Evolutionary conservation across 1,139 yeast genomes (phyloP).

Genomic region (Suhomyces taliae): DNA sequence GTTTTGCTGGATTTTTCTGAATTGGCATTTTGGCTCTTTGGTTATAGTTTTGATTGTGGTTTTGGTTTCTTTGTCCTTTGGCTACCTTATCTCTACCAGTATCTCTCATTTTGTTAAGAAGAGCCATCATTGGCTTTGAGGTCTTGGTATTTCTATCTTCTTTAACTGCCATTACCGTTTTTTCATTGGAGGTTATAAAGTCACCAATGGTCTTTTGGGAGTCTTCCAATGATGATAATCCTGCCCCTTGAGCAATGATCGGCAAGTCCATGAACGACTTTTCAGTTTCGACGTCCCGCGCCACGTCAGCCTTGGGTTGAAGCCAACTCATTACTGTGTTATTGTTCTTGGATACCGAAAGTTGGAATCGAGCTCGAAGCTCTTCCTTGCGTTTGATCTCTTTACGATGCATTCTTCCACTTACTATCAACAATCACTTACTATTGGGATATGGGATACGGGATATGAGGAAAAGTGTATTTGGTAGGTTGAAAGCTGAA

Average conservation of each 20-base stretch:
- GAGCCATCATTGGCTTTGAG: constrained; percentile 43
- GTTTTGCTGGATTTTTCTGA: too few relatives aligned
- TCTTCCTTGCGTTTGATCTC: constrained; percentile 51
- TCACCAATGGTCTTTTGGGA: constrained; percentile 27
- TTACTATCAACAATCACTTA: too few relatives aligned
- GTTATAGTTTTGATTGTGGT: constrained; percentile 1
- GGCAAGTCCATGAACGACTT: constrained; percentile 40
- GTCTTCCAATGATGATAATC: constrained; percentile 26
- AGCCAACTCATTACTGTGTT: constrained; percentile 46
- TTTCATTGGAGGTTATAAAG: constrained; percentile 22
- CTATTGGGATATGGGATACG: too few relatives aligned
- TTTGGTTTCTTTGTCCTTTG: constrained; percentile 1
- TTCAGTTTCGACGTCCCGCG: constrained; percentile 7
- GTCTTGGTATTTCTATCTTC: constrained; percentile 8
- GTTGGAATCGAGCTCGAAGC: constrained; percentile 49
- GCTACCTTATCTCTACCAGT: constrained; percentile 20
- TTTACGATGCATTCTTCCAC: constrained; percentile 23
- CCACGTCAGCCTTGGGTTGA: constrained; percentile 15
- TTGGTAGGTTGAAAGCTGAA: too few relatives aligned
- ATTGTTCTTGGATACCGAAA: constrained; percentile 40
- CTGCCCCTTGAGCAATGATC: constrained; percentile 47
- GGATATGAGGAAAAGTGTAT: too few relatives aligned
- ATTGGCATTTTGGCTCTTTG: not conserved
- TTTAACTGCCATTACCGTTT: constrained; percentile 15
- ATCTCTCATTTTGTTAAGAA: constrained; percentile 47